Base-by-base conservation (phyloP, 2,329 filamentous ascomycete species). In the Fusarium globosum region DNA sequence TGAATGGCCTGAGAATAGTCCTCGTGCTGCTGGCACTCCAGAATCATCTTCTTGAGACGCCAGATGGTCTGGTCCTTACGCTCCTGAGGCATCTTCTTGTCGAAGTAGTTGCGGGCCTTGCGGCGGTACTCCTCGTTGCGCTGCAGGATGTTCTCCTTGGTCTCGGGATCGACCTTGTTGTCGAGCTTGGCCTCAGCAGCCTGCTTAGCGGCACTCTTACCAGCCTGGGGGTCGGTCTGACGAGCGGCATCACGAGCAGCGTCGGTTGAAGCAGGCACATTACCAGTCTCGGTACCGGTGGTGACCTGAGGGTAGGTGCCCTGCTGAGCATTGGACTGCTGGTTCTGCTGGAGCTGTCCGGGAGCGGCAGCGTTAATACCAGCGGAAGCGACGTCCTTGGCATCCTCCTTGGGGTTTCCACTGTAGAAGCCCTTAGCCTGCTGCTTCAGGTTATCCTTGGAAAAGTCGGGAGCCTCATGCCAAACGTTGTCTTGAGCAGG, bases 1-100 rank as follows among this genome's bases (percentile, higher is more conserved):
- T 95, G 90, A 72, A 99, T 92, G n/a, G 96, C 96, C 82, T 93
- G 89, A 76, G 95, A 91, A 83, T 98, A 99, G 79, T 99, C 96
- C 66, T 94, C 90, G 80, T 98, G 96, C 64, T 96, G 94, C 85
- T 99, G 96, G 78, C 97, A 95, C 84, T 99, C 96, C 51, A 98
- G 91, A 43, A 99, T 86, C 93, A 98, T 97, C 90, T 98, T 98
- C 91, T 90, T 99, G 75, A 99, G 85, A 42, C 96, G 93, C 89
- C 91, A 97, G 78, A 98, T 92, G 63, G 92, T 92, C 86, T 97
- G 95, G 13, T 98, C 95, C 69, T 95, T 94, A 68, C 96, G 94
- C 82, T 98, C 95, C 83, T 96, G 86, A 2, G 96, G 95, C 83
- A 99, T 88, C 88, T 98, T 99, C 79, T 91, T 89, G 76, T 90